Evolutionary conservation across 805 yeast genomes (phyloP).

Genomic region (Diddensiella santjacobensis): DNA sequence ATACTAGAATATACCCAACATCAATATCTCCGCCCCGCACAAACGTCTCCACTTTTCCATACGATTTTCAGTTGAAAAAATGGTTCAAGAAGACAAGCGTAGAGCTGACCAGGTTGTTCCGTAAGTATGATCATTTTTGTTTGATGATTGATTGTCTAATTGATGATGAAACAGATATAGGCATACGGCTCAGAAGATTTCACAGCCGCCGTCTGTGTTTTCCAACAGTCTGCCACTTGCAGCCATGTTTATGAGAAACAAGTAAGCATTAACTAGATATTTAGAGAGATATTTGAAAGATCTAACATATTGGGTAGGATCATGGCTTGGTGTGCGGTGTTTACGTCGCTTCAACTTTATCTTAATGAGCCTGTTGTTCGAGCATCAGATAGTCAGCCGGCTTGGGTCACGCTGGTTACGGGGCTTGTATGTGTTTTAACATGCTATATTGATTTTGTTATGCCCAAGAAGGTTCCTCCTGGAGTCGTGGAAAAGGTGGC

Average conservation of each 20-base stretch:
- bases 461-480: constrained; percentile 25
- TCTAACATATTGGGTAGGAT: constrained; percentile 15
- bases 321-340: constrained; percentile 37
- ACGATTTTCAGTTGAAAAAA: constrained; percentile 7
- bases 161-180: too few relatives aligned
- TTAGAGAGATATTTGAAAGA: background rate
- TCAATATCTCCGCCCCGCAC: background rate
- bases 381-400: constrained; percentile 26
- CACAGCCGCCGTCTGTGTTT: constrained; percentile 22
- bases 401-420: constrained; percentile 29
- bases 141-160: background rate
- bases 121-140: constrained; percentile 21
- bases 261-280: constrained; percentile 16
- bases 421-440: constrained; percentile 32
- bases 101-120: constrained; percentile 32
- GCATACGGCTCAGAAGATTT: constrained; percentile 19
- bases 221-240: constrained; percentile 35
- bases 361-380: constrained; percentile 31
- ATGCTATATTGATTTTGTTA: constrained; percentile 35
- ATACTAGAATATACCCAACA: too few relatives aligned
- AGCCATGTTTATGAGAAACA: constrained; percentile 38
- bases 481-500: constrained; percentile 1
- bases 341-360: constrained; percentile 33
- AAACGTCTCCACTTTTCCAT: background rate
- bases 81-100: constrained; percentile 25